These are phyloP conservation scores for Exophiala sideris DNA, from an alignment of 2,329 filamentous ascomycete species.

Conservation along the genomic window DNA sequence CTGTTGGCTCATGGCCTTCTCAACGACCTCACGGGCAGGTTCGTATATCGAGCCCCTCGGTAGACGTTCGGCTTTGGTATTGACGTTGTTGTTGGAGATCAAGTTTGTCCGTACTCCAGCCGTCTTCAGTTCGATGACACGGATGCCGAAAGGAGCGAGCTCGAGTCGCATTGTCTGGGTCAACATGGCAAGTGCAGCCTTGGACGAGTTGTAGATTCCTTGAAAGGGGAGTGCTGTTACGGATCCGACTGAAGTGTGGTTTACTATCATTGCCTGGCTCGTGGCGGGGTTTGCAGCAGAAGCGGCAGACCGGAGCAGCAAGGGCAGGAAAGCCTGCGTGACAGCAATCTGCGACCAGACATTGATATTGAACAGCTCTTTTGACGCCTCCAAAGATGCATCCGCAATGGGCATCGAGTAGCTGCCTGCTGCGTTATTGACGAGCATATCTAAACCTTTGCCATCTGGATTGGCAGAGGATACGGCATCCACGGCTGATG, in stretches of 20 bases:
- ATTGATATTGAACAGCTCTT: constrained; percentile 36
- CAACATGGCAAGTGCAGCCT: constrained; percentile 30
- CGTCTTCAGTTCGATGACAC: constrained; percentile 30
- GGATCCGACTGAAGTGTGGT: constrained; percentile 35
- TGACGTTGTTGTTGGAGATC: neutral
- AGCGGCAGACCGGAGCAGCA: constrained; percentile 19
- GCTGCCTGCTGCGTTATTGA: constrained; percentile 47
- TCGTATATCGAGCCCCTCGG: constrained; percentile 11
- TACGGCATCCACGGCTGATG: constrained; percentile 32
- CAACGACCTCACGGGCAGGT: constrained; percentile 7
- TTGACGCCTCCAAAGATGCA: constrained; percentile 29
- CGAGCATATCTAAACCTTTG: constrained; percentile 41
- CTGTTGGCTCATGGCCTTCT: constrained; percentile 2
- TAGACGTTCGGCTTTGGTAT: neutral
- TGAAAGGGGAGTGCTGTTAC: constrained; percentile 33
- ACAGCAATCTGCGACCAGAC: constrained; percentile 33
- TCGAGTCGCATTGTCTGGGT: constrained; percentile 34
- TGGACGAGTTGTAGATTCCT: constrained; percentile 34
- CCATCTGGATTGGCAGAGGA: neutral
- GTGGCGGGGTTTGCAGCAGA: neutral
- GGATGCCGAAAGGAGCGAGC: constrained; percentile 31
- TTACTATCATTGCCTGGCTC: constrained; percentile 32
- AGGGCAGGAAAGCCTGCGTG: constrained; percentile 34
- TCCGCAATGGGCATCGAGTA: constrained; percentile 32
- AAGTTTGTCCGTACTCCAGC: constrained; percentile 27